Conservation (phyloP, 805 yeast species). For the Ogataea chonburiensis region DNA sequence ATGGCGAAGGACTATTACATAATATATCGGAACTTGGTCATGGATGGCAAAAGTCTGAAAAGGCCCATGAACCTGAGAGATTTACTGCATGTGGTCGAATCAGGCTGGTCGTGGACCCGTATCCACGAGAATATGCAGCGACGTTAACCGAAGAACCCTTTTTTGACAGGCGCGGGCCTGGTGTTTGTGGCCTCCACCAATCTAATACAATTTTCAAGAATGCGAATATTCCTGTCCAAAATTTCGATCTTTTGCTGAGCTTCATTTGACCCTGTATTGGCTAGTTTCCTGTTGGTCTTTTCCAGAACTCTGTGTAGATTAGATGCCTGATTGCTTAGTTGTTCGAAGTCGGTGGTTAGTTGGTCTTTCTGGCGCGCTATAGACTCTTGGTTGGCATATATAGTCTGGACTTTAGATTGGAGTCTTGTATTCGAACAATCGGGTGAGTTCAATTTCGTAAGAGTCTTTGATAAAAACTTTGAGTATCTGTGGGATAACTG, state of each 20-base stretch:
- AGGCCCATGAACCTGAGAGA: slow-evolving; percentile 73
- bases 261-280: slow-evolving; percentile 13
- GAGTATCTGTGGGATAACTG: slow-evolving; percentile 24
- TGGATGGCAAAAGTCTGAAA: slow-evolving; percentile 65
- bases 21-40: slow-evolving; percentile 68
- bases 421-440: slow-evolving; percentile 22
- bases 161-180: slow-evolving; percentile 17
- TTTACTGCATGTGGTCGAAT: slow-evolving; percentile 65
- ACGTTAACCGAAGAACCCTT: slow-evolving; percentile 23
- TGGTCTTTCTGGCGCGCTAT: slow-evolving; percentile 25
- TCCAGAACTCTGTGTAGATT: slow-evolving; percentile 18
- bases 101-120: slow-evolving; percentile 82
- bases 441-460: slow-evolving; percentile 17
- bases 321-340: slow-evolving; percentile 11
- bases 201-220: slow-evolving; percentile 57
- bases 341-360: slow-evolving; percentile 16
- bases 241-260: slow-evolving; percentile 62
- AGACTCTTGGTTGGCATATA: slow-evolving; percentile 31
- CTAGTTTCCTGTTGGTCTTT: slow-evolving; percentile 19
- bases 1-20: slow-evolving; percentile 53
- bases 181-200: slow-evolving; percentile 32
- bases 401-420: slow-evolving; percentile 26
- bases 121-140: slow-evolving; percentile 38
- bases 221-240: slow-evolving; percentile 69
- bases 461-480: slow-evolving; percentile 22